Base-by-base conservation (phyloP, 2,329 filamentous ascomycete genomes). In the Aureobasidium sp. region DNA sequence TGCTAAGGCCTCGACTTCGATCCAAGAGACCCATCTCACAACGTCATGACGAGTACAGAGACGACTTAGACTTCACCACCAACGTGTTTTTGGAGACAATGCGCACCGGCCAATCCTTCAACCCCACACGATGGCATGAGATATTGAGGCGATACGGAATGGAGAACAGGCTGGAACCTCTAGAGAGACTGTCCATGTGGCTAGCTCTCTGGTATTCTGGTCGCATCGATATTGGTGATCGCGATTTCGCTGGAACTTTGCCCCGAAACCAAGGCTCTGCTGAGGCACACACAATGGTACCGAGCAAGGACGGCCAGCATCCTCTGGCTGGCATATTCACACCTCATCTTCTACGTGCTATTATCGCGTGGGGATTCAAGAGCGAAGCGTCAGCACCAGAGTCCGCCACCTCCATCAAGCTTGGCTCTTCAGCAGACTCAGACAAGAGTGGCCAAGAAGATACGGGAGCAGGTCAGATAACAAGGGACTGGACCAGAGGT, bases 141-240 rank as follows among this genome's bases (percentile, higher is more conserved):
- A 74, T 86, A 10, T 68, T 88, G 46, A 82, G 82, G 50, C 79
- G 84, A 32, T 78, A 83, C 50, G 86, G 85, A 4, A 86, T 84
- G 81, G 70, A 74, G 9, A 75, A 79, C 8, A 75, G 78, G 17
- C 78, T 84, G 68, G 68, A 78, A 15, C 80, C 82, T 36, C 72
- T 87, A 7, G 75, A 77, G 63, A 76, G 77, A 26, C 73, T 86
- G 29, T 75, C 79, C 13, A 66, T 81, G 47, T 82, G 78, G 82
- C 75, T 88, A 3, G 75, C 77, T 5, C 8, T 17, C 9, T 63
- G 53, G 53, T 52, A 63, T 27, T 57, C 46, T 32, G 56, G 56
- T 3, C 42, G 56, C 10, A 15, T 50, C 44, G 13, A 29, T 13
- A 1, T 13, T 8, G 55, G 8, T 37, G n/a, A 20, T 1, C 17